phyloP scores from a whole-genome alignment of 805 yeast genomes.

The Kodamaea laetipori region DNA sequence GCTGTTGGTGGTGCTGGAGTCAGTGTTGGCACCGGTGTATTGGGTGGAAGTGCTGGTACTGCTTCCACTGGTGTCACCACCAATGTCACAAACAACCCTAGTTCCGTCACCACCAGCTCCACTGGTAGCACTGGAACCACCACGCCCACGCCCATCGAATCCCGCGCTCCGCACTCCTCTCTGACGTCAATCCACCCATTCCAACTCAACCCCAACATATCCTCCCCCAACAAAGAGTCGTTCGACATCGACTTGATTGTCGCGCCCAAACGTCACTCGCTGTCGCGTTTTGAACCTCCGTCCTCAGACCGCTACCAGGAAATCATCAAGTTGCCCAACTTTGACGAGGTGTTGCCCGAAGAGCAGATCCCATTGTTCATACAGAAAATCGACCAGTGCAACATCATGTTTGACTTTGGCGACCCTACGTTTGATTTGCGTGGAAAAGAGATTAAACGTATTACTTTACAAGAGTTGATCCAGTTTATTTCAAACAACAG shows the following conservation, averaged over 20 bases:
- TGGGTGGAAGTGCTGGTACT: neutral
- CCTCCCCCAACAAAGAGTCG: slow-evolving; percentile 64
- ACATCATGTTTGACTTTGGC: slow-evolving; percentile 87
- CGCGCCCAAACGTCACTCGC: slow-evolving; percentile 85
- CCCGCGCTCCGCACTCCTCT: slow-evolving; percentile 18
- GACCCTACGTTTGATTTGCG: slow-evolving; percentile 91
- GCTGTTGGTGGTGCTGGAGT: slow-evolving; percentile 3
- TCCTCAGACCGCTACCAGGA: slow-evolving; percentile 45
- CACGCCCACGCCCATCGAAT: slow-evolving; percentile 11
- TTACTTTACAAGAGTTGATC: slow-evolving; percentile 84
- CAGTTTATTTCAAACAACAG: slow-evolving; percentile 83
- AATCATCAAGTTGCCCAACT: slow-evolving; percentile 76
- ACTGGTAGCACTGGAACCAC: slow-evolving; percentile 5
- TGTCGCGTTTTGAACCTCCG: slow-evolving; percentile 83
- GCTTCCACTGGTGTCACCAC: neutral
- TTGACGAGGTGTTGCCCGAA: slow-evolving; percentile 81
- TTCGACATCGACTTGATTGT: slow-evolving; percentile 77
- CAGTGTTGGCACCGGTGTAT: slow-evolving; percentile 1
- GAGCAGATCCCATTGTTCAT: slow-evolving; percentile 79
- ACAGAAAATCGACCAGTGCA: slow-evolving; percentile 91
- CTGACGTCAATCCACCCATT: slow-evolving; percentile 34
- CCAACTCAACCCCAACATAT: slow-evolving; percentile 57
- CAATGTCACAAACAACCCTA: neutral
- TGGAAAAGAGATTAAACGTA: slow-evolving; percentile 89
- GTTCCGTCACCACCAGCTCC: neutral